These are phyloP conservation scores for Sordaria brevicollis DNA, from an alignment of 495 filamentous ascomycete genomes.

Conservation along the genomic window DNA sequence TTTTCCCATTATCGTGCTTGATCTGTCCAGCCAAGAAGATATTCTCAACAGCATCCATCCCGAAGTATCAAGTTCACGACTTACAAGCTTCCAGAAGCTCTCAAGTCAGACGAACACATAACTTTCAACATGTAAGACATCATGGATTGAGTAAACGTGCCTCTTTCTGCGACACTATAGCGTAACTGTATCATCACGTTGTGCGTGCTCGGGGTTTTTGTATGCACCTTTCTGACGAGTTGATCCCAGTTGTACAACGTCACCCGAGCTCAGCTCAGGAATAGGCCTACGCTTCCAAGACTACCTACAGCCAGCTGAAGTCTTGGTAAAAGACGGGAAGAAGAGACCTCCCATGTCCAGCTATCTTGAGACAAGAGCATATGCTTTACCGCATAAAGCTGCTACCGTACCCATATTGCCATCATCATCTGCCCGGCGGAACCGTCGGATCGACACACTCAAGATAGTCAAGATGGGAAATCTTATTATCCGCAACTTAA, in stretches of 20 bases:
- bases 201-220: not conserved
- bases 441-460: not conserved
- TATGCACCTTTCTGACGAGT: not conserved
- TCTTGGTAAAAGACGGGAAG: not conserved
- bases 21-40: not conserved
- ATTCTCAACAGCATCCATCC: not conserved
- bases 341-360: not conserved
- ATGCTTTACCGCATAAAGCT: not conserved
- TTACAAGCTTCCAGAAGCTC: not conserved
- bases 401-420: not conserved
- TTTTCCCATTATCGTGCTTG: not conserved
- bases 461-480: conserved; percentile 14
- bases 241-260: not conserved
- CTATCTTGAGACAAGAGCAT: not conserved
- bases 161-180: not conserved
- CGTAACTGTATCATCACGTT: not conserved
- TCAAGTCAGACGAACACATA: not conserved
- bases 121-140: not conserved
- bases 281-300: not conserved
- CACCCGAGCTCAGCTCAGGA: not conserved
- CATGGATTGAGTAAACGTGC: not conserved
- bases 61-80: not conserved
- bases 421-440: not conserved
- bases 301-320: not conserved
- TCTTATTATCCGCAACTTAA: conserved; percentile 82